phyloP scores from a whole-genome alignment of 768 basidiomycete genomes.

The Hydnomerulius pinastri region DNA sequence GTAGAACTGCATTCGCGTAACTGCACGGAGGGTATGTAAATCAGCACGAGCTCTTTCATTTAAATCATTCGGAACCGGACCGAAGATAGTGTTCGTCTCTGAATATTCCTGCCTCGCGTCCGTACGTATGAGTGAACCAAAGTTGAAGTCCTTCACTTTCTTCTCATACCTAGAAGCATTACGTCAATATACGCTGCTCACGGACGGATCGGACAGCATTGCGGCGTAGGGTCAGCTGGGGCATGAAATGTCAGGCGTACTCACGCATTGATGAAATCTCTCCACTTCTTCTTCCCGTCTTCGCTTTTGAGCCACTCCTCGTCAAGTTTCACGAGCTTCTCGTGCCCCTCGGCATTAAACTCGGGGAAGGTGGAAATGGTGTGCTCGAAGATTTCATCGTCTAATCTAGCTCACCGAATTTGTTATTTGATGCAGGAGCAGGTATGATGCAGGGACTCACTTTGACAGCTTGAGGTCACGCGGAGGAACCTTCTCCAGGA shows the following conservation, averaged over 20 bases:
- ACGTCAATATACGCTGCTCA: conserved; percentile 10
- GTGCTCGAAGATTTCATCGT: conserved; percentile 90
- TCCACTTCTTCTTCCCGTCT: conserved; percentile 88
- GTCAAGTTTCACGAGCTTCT: conserved; percentile 60
- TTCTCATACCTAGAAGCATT: conserved; percentile 70
- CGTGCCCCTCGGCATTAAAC: conserved; percentile 49
- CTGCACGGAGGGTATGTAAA: conserved; percentile 11
- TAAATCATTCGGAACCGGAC: conserved; percentile 40
- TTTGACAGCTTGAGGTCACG: conserved; percentile 78
- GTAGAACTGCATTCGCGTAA: conserved; percentile 67
- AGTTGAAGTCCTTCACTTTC: conserved; percentile 92
- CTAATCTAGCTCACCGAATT: conserved; percentile 51
- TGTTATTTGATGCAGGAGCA: conserved; percentile 13
- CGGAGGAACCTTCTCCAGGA: conserved; percentile 80
- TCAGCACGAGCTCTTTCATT: conserved; percentile 9
- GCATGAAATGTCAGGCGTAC: conserved; percentile 24
- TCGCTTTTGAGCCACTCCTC: conserved; percentile 93
- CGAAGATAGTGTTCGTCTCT: conserved; percentile 93
- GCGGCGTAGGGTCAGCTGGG: conserved; percentile 1
- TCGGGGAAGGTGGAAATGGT: conserved; percentile 83
- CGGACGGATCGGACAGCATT: background rate
- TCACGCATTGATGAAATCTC: conserved; percentile 79
- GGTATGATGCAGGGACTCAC: conserved; percentile 42
- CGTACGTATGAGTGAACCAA: conserved; percentile 90
- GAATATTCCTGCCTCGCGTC: conserved; percentile 81